Evolutionary conservation across 2,329 filamentous ascomycete species (phyloP), one percentile per base, ranked within the genome.

Genomic region (Aspergillus sp.): DNA sequence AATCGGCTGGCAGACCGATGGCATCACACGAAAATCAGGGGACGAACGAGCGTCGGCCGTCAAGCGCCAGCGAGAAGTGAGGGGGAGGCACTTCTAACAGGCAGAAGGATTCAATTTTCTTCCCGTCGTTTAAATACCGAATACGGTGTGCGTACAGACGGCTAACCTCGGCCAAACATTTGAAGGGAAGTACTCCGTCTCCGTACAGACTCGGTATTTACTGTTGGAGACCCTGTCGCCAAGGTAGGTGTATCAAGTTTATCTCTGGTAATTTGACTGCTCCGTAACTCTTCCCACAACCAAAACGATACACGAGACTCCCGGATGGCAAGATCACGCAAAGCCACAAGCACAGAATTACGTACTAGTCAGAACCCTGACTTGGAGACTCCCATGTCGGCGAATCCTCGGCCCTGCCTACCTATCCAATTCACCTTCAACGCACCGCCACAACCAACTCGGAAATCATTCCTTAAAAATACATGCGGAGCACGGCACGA

Each of bases 1-100:
- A 57, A 57, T 57, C 55, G 55, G 55, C 50, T 57, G 55, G 23
- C 44, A 49, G 43, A 52, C 55, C 55, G 55, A 49, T 53, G 27
- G 41, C 40, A 43, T 54, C 31, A 43, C 25, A 48, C 25, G 41
- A 45, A 48, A 48, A 55, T 43, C 45, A 49, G 44, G 52, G 37
- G 52, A 41, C 15, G 25, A 46, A 15, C 21, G 49, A n/a, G 49
- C 39, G 19, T 8, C 39, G 47, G 47, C 33, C 41, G 11, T 35
- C 27, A 9, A 31, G 31, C 14, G 7, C 41, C 21, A 23, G 47
- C 47, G 15, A 14, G 14, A 51, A 31, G 37, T 41, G 48, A 41
- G 48, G 48, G 37, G 27, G 9, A 48, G 21, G 11, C 31, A 14
- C 33, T 12, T 4, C 33, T 11, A 35, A 12, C 33, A 35, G 35